Evolutionary conservation across 2,329 filamentous ascomycete genomes (phyloP).

Genomic region (Phaeomoniella chlamydospora): DNA sequence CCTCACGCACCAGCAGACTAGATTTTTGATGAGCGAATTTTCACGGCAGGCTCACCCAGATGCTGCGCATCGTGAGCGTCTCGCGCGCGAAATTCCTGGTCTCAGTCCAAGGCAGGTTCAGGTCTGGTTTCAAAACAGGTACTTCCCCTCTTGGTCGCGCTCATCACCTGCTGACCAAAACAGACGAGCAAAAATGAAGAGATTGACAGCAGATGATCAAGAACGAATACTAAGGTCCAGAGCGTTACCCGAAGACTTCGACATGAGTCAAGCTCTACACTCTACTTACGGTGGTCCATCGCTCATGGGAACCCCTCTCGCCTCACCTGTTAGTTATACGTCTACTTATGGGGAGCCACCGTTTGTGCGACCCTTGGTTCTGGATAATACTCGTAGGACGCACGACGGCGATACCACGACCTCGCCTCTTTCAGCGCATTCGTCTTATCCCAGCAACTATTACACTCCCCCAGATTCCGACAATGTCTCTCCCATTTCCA

Average conservation of each 20-base stretch:
- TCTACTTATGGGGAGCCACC: constrained; percentile 22
- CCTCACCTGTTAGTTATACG: constrained; percentile 26
- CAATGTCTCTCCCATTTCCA: constrained; percentile 12
- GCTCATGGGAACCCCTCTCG: constrained; percentile 32
- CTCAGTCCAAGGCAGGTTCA: constrained; percentile 86
- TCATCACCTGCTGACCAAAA: constrained; percentile 1
- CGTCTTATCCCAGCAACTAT: constrained; percentile 18
- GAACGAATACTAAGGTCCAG: constrained; percentile 47
- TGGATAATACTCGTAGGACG: constrained; percentile 17
- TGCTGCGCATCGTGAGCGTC: constrained; percentile 71
- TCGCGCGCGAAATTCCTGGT: constrained; percentile 82
- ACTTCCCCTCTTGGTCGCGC: constrained; percentile 14
- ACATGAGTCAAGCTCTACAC: constrained; percentile 44
- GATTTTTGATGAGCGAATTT: constrained; percentile 94
- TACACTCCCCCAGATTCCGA: constrained; percentile 18
- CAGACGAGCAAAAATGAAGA: constrained; percentile 47
- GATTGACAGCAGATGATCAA: constrained; percentile 45
- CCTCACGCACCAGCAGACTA: constrained; percentile 91
- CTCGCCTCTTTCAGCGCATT: constrained; percentile 20
- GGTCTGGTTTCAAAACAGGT: constrained; percentile 98
- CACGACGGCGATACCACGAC: constrained; percentile 23
- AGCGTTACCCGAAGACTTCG: constrained; percentile 44
- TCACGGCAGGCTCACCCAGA: constrained; percentile 89
- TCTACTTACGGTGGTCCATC: constrained; percentile 33
- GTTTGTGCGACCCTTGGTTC: constrained; percentile 16